Percentiles rank a stretch among this genome's conserved stretches.
Conservation (phyloP, 495 filamentous ascomycete genomes). For the Aspergillus heteromorphus region DNA sequence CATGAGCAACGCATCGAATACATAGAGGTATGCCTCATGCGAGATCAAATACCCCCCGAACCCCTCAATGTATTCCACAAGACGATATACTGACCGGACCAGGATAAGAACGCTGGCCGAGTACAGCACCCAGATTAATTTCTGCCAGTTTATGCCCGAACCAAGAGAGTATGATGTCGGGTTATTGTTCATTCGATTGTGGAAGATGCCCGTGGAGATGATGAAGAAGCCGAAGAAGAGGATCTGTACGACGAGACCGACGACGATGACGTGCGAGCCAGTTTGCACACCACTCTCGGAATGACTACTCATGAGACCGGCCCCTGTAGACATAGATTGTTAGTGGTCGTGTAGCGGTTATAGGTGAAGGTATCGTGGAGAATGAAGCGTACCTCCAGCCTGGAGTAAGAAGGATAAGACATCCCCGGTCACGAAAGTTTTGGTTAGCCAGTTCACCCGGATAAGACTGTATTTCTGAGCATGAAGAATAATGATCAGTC, state of each 20-base stretch:
- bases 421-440: slow-evolving; percentile 28
- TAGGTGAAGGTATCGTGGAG: not conserved
- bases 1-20: slow-evolving; percentile 61
- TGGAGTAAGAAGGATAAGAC: slow-evolving; percentile 24
- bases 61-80: slow-evolving; percentile 56
- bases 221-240: slow-evolving; percentile 36
- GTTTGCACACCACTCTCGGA: slow-evolving; percentile 1
- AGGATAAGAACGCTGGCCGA: slow-evolving; percentile 47
- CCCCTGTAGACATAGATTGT: slow-evolving; percentile 4
- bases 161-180: slow-evolving; percentile 17
- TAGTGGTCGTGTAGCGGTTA: not conserved
- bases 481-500: slow-evolving; percentile 36
- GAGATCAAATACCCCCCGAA: slow-evolving; percentile 41
- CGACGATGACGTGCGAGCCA: slow-evolving; percentile 39
- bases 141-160: slow-evolving; percentile 24
- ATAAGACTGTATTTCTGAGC: slow-evolving; percentile 26
- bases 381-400: slow-evolving; percentile 13
- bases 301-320: slow-evolving; percentile 12
- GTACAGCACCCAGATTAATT: slow-evolving; percentile 46
- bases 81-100: slow-evolving; percentile 55
- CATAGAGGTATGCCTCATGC: slow-evolving; percentile 55
- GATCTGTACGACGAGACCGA: slow-evolving; percentile 34
- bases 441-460: slow-evolving; percentile 16
- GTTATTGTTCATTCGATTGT: slow-evolving; percentile 21
- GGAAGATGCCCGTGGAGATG: slow-evolving; percentile 26